phyloP scores from a whole-genome alignment of 2,329 filamentous ascomycete species.

The Orbilia brochopaga region DNA sequence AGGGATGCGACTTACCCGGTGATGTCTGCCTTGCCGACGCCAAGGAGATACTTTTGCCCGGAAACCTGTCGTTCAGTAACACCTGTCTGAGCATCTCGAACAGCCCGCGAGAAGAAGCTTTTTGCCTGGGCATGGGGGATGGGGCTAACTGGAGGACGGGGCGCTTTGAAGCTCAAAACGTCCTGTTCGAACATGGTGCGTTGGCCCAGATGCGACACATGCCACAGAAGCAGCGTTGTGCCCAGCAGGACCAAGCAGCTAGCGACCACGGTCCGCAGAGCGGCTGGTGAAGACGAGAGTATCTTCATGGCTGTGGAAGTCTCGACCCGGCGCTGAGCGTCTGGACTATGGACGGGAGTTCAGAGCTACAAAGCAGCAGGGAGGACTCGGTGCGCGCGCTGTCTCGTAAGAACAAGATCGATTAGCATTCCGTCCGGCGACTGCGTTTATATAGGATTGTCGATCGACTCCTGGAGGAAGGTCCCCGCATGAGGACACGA shows the following conservation, averaged over 20 bases:
- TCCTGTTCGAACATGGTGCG: slow-evolving; percentile 32
- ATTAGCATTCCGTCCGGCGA: slow-evolving; percentile 18
- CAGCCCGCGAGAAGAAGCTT: slow-evolving; percentile 45
- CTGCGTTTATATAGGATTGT: slow-evolving; percentile 22
- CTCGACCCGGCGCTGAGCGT: slow-evolving; percentile 22
- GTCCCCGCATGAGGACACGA: slow-evolving; percentile 1
- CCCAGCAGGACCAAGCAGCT: slow-evolving; percentile 42
- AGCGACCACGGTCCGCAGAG: slow-evolving; percentile 41
- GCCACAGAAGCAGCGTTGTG: slow-evolving; percentile 38
- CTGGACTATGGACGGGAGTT: slow-evolving; percentile 45
- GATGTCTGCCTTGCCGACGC: slow-evolving; percentile 74
- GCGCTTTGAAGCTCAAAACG: slow-evolving; percentile 37
- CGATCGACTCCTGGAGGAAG: slow-evolving; percentile 18
- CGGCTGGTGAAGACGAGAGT: slow-evolving; percentile 22
- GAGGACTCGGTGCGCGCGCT: slow-evolving; percentile 13
- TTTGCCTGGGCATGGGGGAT: slow-evolving; percentile 27
- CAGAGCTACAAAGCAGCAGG: slow-evolving; percentile 39
- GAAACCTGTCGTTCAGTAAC: slow-evolving; percentile 48
- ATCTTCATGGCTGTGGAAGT: slow-evolving; percentile 37
- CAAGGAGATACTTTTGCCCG: slow-evolving; percentile 66
- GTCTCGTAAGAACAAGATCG: slow-evolving; percentile 19
- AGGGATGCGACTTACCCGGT: slow-evolving; percentile 63
- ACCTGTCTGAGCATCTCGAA: slow-evolving; percentile 54
- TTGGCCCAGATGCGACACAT: slow-evolving; percentile 38
- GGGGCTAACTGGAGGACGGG: slow-evolving; percentile 45